Evolutionary conservation across 768 basidiomycete species (phyloP), one percentile per base, ranked within the genome.

Genomic region (Sporobolomyces roseus): DNA sequence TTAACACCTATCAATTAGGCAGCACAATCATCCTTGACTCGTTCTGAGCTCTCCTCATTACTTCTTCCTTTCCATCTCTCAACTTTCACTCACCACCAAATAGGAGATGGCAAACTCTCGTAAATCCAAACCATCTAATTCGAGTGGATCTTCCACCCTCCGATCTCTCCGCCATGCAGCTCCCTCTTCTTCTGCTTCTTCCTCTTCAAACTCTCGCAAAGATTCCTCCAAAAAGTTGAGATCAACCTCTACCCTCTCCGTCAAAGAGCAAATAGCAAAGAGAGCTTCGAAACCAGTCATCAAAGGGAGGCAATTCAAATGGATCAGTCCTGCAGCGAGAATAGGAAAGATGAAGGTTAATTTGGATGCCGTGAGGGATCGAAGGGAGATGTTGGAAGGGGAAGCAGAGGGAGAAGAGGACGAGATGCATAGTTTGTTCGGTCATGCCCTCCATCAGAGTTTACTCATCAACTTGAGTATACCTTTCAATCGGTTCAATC

Each of bases 401-500:
- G 71, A 73, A 53, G 70, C 63, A 8, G 67, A 63, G 21, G 61
- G 52, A 8, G 25, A 4, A 7, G 71, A 69, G 48, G 71, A 73
- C 53, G 50, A 65, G 69, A 72, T 68, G 60, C 71, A 73, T 52
- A 60, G 61, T 16, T 87, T 90, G 76, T 92, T 93, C 74, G 85
- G 87, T 61, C 82, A 84, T 71, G 83, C 88, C 4, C 80, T 93
- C 36, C 81, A 85, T 32, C 85, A 89, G 75, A 90, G 88, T 87
- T 81, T 84, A 72, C 87, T 92, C 73, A 83, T 93, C 67, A 91
- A 89, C 77, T 83, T 93, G 27, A 83, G 89, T 3, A 84, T 88
- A 1, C 81, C 85, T 2, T 93, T 92, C 77, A 78, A 91, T 61
- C 79, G 81, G 33, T 92, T 91, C 75, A 85, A 87, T 3, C 81